Evolutionary conservation across 2,329 filamentous ascomycete species (phyloP), one percentile per base, ranked within the genome.

Genomic region (Emmonsiellopsis sp.): DNA sequence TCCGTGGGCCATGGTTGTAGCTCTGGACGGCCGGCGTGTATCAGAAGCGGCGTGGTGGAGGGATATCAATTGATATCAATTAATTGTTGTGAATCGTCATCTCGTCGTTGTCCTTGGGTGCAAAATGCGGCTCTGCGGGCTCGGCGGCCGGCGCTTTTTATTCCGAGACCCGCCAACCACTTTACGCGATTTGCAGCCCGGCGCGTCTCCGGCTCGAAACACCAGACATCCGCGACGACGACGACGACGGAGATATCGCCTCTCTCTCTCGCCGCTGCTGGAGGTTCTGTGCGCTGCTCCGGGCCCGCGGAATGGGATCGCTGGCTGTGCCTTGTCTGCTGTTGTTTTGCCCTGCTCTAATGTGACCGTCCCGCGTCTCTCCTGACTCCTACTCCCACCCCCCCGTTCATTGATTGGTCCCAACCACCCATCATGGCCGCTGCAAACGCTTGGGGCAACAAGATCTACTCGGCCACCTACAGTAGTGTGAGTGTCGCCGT

Each of bases 381-480:
- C 4, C 14, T 42, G 10, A 13, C 17, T 42, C 8, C 10, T 5
- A 27, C 40, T 13, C 34, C 33, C 8, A 14, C 33, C 14, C 46
- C 10, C 17, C 33, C 36, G 14, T 36, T 17, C 40, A 33, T 5
- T 43, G 7, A 27, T 33, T n/a, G 14, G n/a, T 33, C 10, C 34
- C 34, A n/a, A 17, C 34, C 46, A 37, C 39, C 34, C 46, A 39
- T n/a, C 46, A 49, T 49, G 46, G 34, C 46, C 10, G 46, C 46
- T n/a, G 33, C 33, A 49, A 39, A 2, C 14, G 34, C 21, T 33
- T 49, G 46, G 46, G 46, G 46, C 31, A 66, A 64, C 63, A 76
- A 75, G 56, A 79, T 84, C 55, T 85, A 83, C 67, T 81, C 80
- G 65, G 82, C 81, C 54, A 84, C 81, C 8, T 85, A 85, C 63